These are phyloP conservation scores for Wolfiporia cocos DNA, from an alignment of 1,284 basidiomycete species.

Conservation along the genomic window DNA sequence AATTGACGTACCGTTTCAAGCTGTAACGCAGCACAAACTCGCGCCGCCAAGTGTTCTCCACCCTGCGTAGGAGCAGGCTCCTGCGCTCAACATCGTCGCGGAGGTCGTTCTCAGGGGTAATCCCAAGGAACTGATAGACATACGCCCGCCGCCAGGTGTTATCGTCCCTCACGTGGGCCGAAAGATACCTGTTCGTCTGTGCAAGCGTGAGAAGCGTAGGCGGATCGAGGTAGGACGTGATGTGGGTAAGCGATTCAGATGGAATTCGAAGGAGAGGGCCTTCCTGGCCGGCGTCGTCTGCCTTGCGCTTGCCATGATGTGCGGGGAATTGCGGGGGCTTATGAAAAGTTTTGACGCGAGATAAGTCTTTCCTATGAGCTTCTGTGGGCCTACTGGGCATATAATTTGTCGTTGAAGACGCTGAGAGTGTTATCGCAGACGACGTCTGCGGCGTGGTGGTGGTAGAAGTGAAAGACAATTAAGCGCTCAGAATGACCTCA, in stretches of 20 bases:
- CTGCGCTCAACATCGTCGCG: slow-evolving; percentile 22
- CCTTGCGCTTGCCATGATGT: slow-evolving; percentile 47
- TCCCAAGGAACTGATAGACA: slow-evolving; percentile 60
- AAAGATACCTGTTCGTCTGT: slow-evolving; percentile 48
- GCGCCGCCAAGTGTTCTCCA: slow-evolving; percentile 57
- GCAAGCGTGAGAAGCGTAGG: slow-evolving; percentile 54
- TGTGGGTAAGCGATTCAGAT: slow-evolving; percentile 69
- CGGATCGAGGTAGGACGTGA: slow-evolving; percentile 75
- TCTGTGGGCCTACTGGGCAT: slow-evolving; percentile 46
- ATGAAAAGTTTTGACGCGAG: slow-evolving; percentile 19
- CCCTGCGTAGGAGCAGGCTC: slow-evolving; percentile 47
- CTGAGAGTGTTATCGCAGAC: slow-evolving; percentile 20
- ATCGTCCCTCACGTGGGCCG: slow-evolving; percentile 69
- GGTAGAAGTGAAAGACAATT: slow-evolving; percentile 17
- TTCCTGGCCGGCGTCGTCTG: slow-evolving; percentile 12
- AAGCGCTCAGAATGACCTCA: too few relatives aligned
- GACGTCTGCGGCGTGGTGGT: slow-evolving; percentile 25
- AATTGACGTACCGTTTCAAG: slow-evolving; percentile 42
- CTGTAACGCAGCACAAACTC: slow-evolving; percentile 57
- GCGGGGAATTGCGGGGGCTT: slow-evolving; percentile 16
- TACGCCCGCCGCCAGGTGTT: slow-evolving; percentile 85
- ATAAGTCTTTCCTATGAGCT: slow-evolving; percentile 23
- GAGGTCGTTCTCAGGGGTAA: slow-evolving; percentile 55
- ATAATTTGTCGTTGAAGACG: slow-evolving; percentile 31
- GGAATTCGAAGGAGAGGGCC: slow-evolving; percentile 50